Evolutionary conservation across 116 monocot species (phyloP).

Genomic region (Dioscorea cayenensis): DNA sequence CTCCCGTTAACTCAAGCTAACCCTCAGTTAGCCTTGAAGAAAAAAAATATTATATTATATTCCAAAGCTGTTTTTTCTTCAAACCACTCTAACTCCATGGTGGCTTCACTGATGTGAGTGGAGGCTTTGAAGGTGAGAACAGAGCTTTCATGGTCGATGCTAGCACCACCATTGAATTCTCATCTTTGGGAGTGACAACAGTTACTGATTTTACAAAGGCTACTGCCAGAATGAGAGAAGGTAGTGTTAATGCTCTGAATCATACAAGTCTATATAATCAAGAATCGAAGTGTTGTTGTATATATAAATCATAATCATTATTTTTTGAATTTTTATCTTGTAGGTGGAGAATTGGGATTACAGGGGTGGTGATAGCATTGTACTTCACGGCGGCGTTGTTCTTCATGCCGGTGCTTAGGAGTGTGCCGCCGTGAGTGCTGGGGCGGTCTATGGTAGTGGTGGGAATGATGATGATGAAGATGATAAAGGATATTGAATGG

Average conservation of each 20-base stretch:
- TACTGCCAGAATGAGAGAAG: conserved; percentile 53
- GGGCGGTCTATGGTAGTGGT: conserved; percentile 66
- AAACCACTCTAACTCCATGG: conserved; percentile 1
- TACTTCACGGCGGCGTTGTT: conserved; percentile 38
- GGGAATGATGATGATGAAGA: conserved; percentile 68
- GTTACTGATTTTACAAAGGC: conserved; percentile 59
- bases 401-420: conserved; percentile 49
- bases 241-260: conserved; percentile 13
- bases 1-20: no score
- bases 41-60: no score
- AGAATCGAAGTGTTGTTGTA: no score
- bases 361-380: conserved; percentile 32
- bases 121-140: conserved; percentile 62
- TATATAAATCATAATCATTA: no score
- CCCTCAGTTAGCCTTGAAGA: no score
- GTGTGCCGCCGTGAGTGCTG: conserved; percentile 74
- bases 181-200: conserved; percentile 55
- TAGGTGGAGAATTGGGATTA: conserved; percentile 48
- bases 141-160: conserved; percentile 48
- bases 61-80: no score
- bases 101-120: conserved; percentile 39
- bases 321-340: no score
- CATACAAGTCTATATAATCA: no score
- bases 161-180: conserved; percentile 29
- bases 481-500: conserved; percentile 66